A percentile compares a stretch with the other conserved stretches of the same genome.
Evolutionary conservation across 495 filamentous ascomycete genomes (phyloP).

Genomic region (Hyaloscypha hepaticicola): DNA sequence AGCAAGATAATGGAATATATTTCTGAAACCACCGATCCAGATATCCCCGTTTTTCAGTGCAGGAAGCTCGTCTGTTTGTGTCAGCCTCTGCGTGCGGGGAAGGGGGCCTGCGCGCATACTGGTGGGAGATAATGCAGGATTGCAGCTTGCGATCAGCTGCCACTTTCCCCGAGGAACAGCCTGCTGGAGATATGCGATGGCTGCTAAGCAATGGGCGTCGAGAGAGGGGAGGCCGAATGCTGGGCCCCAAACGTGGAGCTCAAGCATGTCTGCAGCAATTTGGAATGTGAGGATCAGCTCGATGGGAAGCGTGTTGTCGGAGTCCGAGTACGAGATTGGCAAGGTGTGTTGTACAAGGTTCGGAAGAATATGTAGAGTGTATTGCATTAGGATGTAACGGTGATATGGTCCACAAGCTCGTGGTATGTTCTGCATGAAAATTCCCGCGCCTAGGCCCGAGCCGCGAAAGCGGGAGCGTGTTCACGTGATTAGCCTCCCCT

Average conservation of each 20-base stretch:
- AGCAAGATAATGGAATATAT: conserved; percentile 69
- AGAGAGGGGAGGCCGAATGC: conserved; percentile 86
- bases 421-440: not conserved
- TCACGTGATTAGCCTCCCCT: not conserved
- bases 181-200: conserved; percentile 67
- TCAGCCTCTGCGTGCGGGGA: not conserved
- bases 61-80: conserved; percentile 66
- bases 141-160: conserved; percentile 73
- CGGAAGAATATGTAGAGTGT: not conserved
- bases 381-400: not conserved
- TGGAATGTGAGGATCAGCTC: not conserved
- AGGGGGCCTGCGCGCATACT: conserved; percentile 50
- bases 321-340: not conserved
- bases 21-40: conserved; percentile 69
- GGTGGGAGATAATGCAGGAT: conserved; percentile 71
- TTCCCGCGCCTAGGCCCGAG: not conserved
- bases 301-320: not conserved
- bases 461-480: not conserved
- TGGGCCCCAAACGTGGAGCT: conserved; percentile 90
- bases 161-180: conserved; percentile 60
- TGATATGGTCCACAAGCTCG: not conserved
- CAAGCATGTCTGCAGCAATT: conserved; percentile 44
- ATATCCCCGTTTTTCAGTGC: conserved; percentile 61
- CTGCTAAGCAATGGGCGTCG: conserved; percentile 81
- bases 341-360: not conserved